Evolutionary conservation across 495 filamentous ascomycete species (phyloP).

Genomic region (Neurospora sp.): DNA sequence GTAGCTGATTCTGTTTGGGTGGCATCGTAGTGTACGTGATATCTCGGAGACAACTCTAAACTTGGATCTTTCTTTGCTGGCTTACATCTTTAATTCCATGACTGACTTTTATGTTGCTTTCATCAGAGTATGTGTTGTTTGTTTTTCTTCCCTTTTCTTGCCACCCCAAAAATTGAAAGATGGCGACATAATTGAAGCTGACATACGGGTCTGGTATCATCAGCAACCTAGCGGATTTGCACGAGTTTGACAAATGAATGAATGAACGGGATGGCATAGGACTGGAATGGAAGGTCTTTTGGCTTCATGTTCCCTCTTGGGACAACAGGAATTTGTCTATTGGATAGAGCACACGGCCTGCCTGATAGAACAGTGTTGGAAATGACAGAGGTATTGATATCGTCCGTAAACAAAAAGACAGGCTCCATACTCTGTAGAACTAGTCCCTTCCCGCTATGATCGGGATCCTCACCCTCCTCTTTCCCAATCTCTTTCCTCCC

Average conservation of each 20-base stretch:
- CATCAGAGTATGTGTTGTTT: too few species aligned
- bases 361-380: too few species aligned
- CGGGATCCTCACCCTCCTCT: neutral
- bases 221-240: neutral
- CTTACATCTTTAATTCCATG: too few species aligned
- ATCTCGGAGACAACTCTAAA: neutral
- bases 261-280: neutral
- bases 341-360: too few species aligned
- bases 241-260: neutral
- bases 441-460: neutral
- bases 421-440: too few species aligned
- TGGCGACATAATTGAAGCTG: neutral
- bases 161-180: too few species aligned
- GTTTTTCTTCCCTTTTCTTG: too few species aligned
- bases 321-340: too few species aligned
- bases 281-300: too few species aligned
- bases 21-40: neutral
- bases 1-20: neutral
- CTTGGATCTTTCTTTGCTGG: too few species aligned
- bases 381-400: neutral
- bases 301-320: too few species aligned
- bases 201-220: neutral
- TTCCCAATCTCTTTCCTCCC: neutral
- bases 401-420: neutral
- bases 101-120: too few species aligned